Base-by-base conservation (phyloP, 768 basidiomycete species). In the Tulasnella calospora region DNA sequence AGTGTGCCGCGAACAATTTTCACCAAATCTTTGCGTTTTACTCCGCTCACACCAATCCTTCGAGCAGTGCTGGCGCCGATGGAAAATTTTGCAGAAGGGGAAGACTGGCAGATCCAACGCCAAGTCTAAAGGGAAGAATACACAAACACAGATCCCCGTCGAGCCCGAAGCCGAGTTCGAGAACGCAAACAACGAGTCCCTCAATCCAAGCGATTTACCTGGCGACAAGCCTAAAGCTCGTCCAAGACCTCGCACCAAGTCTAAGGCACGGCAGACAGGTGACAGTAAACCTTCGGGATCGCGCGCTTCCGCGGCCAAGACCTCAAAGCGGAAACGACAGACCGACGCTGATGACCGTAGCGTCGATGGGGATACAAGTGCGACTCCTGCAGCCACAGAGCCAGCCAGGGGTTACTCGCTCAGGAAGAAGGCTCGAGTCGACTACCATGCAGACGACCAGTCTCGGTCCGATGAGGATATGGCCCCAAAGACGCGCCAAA, bases 31-130 rank as follows among this genome's bases (percentile, higher is more conserved):
- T 33, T 55, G 23, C 1, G 51, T 35, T 15, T 73, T 15, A 41
- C 35, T 19, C 17, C 17, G 15, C 33, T 40, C 8, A 41, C 13
- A 41, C 19, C 71, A 44, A 44, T 9, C 23, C 30, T 23, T 55
- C 30, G 44, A 74, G n/a, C 12, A 74, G 73, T 47, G 44, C 33
- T 74, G 73, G 73, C 44, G 73, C 19, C 33, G 33, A 55, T 47
- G 51, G 73, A 47, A 74, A 74, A 44, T 35, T 23, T 74, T 67
- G 44, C 44, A 73, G 71, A 73, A 41, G 71, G 36, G 27, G 46
- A 33, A n/a, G 30, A 33, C 33, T 0, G 17, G 33, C 21, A 47
- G n/a, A 55, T 8, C 73, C 8, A 74, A 74, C 27, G 40, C 27
- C 6, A 74, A 41, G 44, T 21, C 40, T 19, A 27, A 33, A 55